Evolutionary conservation across 345 rosid genomes (phyloP), one percentile per base, ranked within the genome.

Genomic region (Syzygium aromaticum): DNA sequence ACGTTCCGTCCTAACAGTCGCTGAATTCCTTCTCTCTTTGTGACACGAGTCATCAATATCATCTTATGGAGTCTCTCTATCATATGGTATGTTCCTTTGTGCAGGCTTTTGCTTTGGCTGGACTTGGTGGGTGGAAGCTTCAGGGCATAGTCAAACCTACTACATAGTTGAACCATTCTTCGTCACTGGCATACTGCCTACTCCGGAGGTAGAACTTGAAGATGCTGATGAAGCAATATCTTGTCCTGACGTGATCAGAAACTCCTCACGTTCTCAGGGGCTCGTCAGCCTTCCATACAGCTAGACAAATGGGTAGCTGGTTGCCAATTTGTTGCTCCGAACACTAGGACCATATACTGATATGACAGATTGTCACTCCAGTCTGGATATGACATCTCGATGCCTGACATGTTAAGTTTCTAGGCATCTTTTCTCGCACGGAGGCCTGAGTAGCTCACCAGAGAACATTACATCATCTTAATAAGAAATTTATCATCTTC

Each of bases 71-170:
- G 38, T 87, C 33, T 82, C 73, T 73, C 80, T 19, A 73, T 19
- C 43, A 38, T 73, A 33, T 73, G 80, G 6, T 73, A 46, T 51
- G 87, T 91, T 56, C 80, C 86, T 67, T 53, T 88, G 27, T 87
- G 73, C 94, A 98, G 99, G 98, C 99, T 88, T 95, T 98, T 89
- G 88, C 93, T 1, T 46, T 89, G 52, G 97, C 99, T 49, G 99
- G 99, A 86, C 93, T 92, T 84, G 99, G 99, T 4, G 99, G 99
- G 82, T 96, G 99, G 99, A 94, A 94, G 90, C 98, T 98, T 89
- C 94, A 93, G 54, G 97, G 96, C 89, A 90, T 96, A 56, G 96
- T 95, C 89, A 94, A 95, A 89, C 99, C 99, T 38, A 90, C 90
- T 85, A 77, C 91, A 30, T 88, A 77, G 40, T 25, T 28, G 27